Conservation (phyloP, 1,284 basidiomycete genomes). For the Cystobasidiaceae sp. region DNA sequence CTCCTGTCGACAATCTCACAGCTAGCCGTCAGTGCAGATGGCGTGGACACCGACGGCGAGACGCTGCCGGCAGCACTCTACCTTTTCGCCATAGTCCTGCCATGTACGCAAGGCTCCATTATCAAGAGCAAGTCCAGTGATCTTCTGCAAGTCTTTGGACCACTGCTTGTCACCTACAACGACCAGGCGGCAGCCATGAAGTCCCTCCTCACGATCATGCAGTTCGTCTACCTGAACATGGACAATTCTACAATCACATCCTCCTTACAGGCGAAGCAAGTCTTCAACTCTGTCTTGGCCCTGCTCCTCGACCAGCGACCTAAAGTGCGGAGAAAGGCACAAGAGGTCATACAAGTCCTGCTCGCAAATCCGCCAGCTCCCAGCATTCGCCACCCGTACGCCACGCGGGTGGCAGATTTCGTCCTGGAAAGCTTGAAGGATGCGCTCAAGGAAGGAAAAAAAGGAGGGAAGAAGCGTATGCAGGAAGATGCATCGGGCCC, state of each 20-base stretch:
- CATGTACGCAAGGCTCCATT: slow-evolving; percentile 59
- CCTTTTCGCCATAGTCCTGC: slow-evolving; percentile 67
- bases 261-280: slow-evolving; percentile 58
- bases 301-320: slow-evolving; percentile 82
- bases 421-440: slow-evolving; percentile 62
- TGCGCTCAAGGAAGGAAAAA: slow-evolving; percentile 59
- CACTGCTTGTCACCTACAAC: slow-evolving; percentile 44
- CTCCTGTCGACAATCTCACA: slow-evolving; percentile 70
- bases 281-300: slow-evolving; percentile 71
- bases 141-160: slow-evolving; percentile 43
- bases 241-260: slow-evolving; percentile 64
- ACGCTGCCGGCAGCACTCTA: slow-evolving; percentile 82
- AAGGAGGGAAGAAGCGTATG: slow-evolving; percentile 61
- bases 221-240: slow-evolving; percentile 60
- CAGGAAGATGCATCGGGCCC: slow-evolving; percentile 28
- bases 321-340: slow-evolving; percentile 87
- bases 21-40: slow-evolving; percentile 41
- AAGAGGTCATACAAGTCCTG: slow-evolving; percentile 74
- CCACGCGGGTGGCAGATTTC: slow-evolving; percentile 73
- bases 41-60: slow-evolving; percentile 60
- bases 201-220: slow-evolving; percentile 68
- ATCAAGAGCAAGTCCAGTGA: slow-evolving; percentile 51
- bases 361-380: slow-evolving; percentile 70
- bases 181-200: slow-evolving; percentile 53
- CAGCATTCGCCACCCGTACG: slow-evolving; percentile 73